Evolutionary conservation across 495 filamentous ascomycete species (phyloP).

Genomic region (Polyplosphaeria fusca): DNA sequence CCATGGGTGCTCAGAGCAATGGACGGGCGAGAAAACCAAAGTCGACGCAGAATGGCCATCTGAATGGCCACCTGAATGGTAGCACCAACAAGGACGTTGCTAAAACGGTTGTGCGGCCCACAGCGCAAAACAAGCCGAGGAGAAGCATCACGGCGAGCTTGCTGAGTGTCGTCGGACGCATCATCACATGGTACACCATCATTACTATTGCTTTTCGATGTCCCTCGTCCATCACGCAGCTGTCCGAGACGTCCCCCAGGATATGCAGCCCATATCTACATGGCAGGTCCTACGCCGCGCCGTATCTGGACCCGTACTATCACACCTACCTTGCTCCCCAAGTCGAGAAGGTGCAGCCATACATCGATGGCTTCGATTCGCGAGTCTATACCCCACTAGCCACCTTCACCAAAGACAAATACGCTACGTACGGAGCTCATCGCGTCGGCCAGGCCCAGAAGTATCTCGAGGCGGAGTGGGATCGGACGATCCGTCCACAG

Average conservation of each 20-base stretch:
- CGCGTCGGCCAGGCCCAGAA: constrained; percentile 61
- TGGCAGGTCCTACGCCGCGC: constrained; percentile 62
- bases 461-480: constrained; percentile 71
- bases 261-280: constrained; percentile 85
- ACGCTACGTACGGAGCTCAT: constrained; percentile 74
- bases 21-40: constrained; percentile 30
- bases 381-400: constrained; percentile 64
- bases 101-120: constrained; percentile 2
- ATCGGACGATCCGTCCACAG: constrained; percentile 69
- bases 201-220: constrained; percentile 78
- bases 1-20: constrained; percentile 29
- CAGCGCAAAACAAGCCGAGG: constrained; percentile 8
- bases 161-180: constrained; percentile 40
- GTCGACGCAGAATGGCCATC: constrained; percentile 23
- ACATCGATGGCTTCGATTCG: constrained; percentile 64
- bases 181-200: constrained; percentile 81
- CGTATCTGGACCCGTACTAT: constrained; percentile 85
- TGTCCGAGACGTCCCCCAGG: constrained; percentile 66
- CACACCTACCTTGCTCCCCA: constrained; percentile 77
- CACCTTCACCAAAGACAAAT: constrained; percentile 58
- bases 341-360: constrained; percentile 71
- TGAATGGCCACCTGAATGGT: constrained; percentile 22
- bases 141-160: constrained; percentile 17
- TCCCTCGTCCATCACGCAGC: constrained; percentile 62
- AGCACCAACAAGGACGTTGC: constrained; percentile 5